A percentile compares a stretch with the other conserved stretches of the same genome.
Conservation (phyloP, 2,329 filamentous ascomycete genomes). For the Thielaviopsis euricoi region DNA sequence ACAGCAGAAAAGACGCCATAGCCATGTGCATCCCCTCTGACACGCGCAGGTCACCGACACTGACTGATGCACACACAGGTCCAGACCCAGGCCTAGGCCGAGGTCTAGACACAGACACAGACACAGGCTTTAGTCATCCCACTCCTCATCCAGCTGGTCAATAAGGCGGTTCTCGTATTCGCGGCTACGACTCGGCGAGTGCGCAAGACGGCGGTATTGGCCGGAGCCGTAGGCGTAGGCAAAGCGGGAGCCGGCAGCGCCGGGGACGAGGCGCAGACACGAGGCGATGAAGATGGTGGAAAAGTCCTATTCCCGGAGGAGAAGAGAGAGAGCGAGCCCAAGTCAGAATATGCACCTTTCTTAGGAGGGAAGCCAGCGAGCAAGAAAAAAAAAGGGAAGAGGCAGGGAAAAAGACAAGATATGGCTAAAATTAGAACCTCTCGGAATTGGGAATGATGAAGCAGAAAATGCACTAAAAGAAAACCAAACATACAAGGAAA, state of each 20-base stretch:
- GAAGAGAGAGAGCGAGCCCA: background rate
- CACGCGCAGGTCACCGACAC: too few species aligned
- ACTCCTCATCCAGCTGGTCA: slow-evolving; percentile 91
- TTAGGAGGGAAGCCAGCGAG: too few species aligned
- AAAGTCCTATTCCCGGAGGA: slow-evolving; percentile 31
- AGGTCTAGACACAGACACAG: too few species aligned
- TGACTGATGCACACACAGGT: too few species aligned
- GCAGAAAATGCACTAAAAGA: background rate
- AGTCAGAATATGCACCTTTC: too few species aligned
- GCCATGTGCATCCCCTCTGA: background rate
- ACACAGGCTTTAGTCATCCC: slow-evolving; percentile 54
- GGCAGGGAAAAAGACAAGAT: background rate
- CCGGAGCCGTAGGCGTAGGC: slow-evolving; percentile 17
- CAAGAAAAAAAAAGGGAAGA: background rate
- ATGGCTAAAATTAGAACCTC: too few species aligned
- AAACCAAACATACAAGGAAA: background rate
- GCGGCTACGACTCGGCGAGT: slow-evolving; percentile 33
- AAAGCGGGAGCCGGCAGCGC: slow-evolving; percentile 19
- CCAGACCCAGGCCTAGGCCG: too few species aligned
- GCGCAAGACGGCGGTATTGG: slow-evolving; percentile 50
- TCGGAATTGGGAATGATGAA: background rate
- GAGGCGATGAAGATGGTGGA: slow-evolving; percentile 54
- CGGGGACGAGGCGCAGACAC: slow-evolving; percentile 49
- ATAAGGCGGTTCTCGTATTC: slow-evolving; percentile 91
- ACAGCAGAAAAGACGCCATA: background rate